phyloP scores from a whole-genome alignment of 371 early-diverging fungal species.

The Rhizopus delemar region DNA sequence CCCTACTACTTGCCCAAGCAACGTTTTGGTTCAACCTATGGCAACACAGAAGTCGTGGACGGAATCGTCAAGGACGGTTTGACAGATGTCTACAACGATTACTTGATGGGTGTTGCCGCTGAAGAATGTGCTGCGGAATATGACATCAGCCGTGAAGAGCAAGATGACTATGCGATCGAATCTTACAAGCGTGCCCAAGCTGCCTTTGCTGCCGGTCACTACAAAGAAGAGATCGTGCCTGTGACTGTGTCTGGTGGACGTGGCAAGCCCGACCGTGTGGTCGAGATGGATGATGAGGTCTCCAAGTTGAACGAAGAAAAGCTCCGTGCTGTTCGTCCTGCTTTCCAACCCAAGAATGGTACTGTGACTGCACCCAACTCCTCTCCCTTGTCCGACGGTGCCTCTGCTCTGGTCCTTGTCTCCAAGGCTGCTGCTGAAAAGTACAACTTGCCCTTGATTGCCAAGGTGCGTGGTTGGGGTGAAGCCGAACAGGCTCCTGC shows the following conservation, averaged over 20 bases:
- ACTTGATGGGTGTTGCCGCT: slow-evolving; percentile 92
- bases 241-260: slow-evolving; percentile 81
- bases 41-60: slow-evolving; percentile 81
- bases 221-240: slow-evolving; percentile 87
- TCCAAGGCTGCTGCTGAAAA: slow-evolving; percentile 76
- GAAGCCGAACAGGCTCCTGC: slow-evolving; percentile 83
- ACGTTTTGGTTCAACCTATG: slow-evolving; percentile 83
- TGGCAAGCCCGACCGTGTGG: slow-evolving; percentile 81
- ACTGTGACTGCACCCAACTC: slow-evolving; percentile 97
- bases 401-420: slow-evolving; percentile 88
- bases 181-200: slow-evolving; percentile 89
- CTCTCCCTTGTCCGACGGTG: slow-evolving; percentile 93
- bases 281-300: slow-evolving; percentile 80
- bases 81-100: slow-evolving; percentile 85
- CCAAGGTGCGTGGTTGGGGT: slow-evolving; percentile 71
- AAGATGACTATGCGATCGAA: slow-evolving; percentile 88
- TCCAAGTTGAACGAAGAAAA: slow-evolving; percentile 73
- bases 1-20: slow-evolving; percentile 90
- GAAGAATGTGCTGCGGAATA: slow-evolving; percentile 90
- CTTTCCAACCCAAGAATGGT: slow-evolving; percentile 83
- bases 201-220: slow-evolving; percentile 73
- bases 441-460: slow-evolving; percentile 75
- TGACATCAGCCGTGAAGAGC: slow-evolving; percentile 76
- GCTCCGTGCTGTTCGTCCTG: slow-evolving; percentile 85
- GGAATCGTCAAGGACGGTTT: slow-evolving; percentile 93